Evolutionary conservation across 495 filamentous ascomycete genomes (phyloP), one percentile per base, ranked within the genome.

Genomic region (Trichoderma parareesei): DNA sequence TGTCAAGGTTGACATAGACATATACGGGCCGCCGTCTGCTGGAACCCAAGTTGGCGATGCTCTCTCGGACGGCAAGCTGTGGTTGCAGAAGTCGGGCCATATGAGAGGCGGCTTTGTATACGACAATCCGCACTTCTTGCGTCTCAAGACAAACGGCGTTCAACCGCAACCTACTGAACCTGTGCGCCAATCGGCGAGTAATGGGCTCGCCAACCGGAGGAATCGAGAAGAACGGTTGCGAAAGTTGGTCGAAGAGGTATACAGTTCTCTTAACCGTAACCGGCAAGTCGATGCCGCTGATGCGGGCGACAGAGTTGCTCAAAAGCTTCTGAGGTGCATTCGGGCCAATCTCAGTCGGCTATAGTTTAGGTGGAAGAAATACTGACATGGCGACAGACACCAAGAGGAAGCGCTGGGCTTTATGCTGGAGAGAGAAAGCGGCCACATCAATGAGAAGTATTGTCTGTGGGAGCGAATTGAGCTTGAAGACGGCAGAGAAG

Each of bases 351-450:
- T 3, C 40, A 11, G 9, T 61, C 9, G 43, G n/a, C n/a, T n/a
- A n/a, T n/a, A n/a, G n/a, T n/a, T n/a, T n/a, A n/a, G n/a, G n/a
- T n/a, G n/a, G n/a, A n/a, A n/a, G n/a, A n/a, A n/a, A 18, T 63
- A 6, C 64, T 55, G 5, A 18, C 57, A 48, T 41, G 46, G n/a
- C 38, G 4, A 10, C 55, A 78, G 76, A 35, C 74, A 77, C 42
- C 76, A 78, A 63, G 55, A 73, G 46, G 49, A 64, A 20, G 75
- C 71, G 2, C 57, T 76, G 14, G 67, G 69, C 9, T 78, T 73
- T 43, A 77, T 78, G 73, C 38, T 65, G 10, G 66, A 72, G 27
- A 68, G 76, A 46, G 76, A 78, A 55, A 64, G 66, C 1, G 71
- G 74, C 1, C 35, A 65, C 2, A 73, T 75, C 46, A 65, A 67